Evolutionary conservation across 305 asterid genomes (phyloP), one percentile per base, ranked within the genome.

Genomic region (Fraxinus sp.): DNA sequence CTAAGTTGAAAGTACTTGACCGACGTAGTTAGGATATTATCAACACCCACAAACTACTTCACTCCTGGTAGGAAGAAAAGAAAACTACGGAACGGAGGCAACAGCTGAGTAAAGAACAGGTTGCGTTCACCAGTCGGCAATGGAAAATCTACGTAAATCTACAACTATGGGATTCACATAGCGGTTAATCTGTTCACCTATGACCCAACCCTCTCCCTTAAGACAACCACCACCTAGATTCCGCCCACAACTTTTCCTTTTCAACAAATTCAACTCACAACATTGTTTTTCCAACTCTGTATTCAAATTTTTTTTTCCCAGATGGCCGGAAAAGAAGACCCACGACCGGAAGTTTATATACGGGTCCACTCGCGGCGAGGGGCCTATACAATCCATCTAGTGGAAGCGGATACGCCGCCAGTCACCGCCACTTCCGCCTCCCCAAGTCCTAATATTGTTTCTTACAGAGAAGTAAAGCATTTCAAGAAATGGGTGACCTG

Each of bases 401-500:
- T 62, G 41, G 26, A 33, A 73, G 36, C 9, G 33, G 75, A 33
- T 7, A 20, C 57, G 57, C 22, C 36, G 33, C 52, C 73, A 13
- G 10, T 30, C 75, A 5, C 11, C 70, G 35, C 71, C 71, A 14
- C 36, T 66, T 66, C 35, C 73, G 11, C 46, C 76, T 43, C 43
- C 41, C 35, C 43, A 14, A 33, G 76, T 33, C 76, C 75, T 57
- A 24, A 39, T 33, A 1, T 37, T 37, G 43, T 37, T 37, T 1
- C 11, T 37, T 7, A 7, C 70, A 26, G 81, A 57, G 72, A 78
- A 55, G 49, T 78, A 1, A 78, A 78, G 81, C 81, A 57, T 57
- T 78, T 78, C 49, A 78, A 78, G 81, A 78, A 78, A 55, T 78
- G 81, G 74, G 39, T 78, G 75, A 1, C 75, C 37, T 93, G 95